Conservation (phyloP, 441 rosid species). For the Daphne laureola region DNA sequence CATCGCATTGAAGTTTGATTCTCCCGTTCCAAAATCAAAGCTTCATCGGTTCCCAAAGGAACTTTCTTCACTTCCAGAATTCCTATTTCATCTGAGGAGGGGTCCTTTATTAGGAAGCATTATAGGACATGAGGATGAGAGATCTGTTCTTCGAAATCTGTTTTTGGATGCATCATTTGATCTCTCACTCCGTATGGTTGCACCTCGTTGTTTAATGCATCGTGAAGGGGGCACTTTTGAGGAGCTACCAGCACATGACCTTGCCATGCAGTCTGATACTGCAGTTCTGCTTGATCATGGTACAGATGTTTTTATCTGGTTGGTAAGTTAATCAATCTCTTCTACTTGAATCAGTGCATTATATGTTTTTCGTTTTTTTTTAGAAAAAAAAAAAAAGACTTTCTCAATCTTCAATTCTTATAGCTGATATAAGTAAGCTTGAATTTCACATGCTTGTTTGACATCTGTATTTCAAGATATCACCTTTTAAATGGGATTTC, state of each 20-base stretch:
- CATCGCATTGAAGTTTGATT: conserved; percentile 69
- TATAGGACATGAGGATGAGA: conserved; percentile 95
- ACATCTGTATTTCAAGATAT: too few relatives aligned
- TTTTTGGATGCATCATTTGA: conserved; percentile 87
- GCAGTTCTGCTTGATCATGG: conserved; percentile 98
- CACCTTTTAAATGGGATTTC: too few relatives aligned
- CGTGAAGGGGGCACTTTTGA: conserved; percentile 94
- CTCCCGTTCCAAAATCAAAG: conserved; percentile 77
- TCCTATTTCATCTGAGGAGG: conserved; percentile 84
- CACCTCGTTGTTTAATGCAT: conserved; percentile 92
- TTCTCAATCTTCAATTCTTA: too few relatives aligned
- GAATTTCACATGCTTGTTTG: not conserved
- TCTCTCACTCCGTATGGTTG: conserved; percentile 89
- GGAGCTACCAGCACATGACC: conserved; percentile 86
- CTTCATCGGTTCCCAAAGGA: conserved; percentile 79
- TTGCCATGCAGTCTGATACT: conserved; percentile 90
- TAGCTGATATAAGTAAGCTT: not conserved
- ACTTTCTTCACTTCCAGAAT: conserved; percentile 64
- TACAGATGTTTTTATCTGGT: conserved; percentile 93
- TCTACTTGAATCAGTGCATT: conserved; percentile 9
- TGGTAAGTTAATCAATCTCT: conserved; percentile 46
- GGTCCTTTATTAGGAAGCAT: conserved; percentile 91
- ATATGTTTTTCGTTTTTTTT: conserved; percentile 10
- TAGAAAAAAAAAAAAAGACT: too few relatives aligned
- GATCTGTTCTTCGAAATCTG: conserved; percentile 70